Evolutionary conservation across 306 rosid species (phyloP), one percentile per base, ranked within the genome.

Genomic region (Lathyrus oleraceus): DNA sequence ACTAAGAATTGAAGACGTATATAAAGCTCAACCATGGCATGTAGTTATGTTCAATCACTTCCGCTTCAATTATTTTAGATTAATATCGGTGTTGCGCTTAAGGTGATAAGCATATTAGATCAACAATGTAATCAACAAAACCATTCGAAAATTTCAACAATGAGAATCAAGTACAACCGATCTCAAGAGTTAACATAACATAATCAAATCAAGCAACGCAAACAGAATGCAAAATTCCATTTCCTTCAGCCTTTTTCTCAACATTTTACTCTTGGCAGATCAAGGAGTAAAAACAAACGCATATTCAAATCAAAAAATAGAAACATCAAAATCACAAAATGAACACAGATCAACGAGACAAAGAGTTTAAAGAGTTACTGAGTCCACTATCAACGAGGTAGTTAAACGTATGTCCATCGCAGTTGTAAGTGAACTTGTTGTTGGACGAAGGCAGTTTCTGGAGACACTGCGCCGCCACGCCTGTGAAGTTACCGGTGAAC

Each of bases 351-450:
- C 84, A 44, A 27, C 58, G 44, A 38, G 61, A 56, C 30, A 23
- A 43, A 6, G 49, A 65, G 42, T 40, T 21, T 27, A 74, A 52
- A 44, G 7, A 39, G 27, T 79, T 87, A 92, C 96, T 87, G 85
- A 92, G 89, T 85, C 96, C 97, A 52, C 84, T 81, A 64, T 92
- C 95, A 69, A 89, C 91, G 71, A 89, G 97, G 77, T 79, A 92
- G 84, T 92, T 92, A 87, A 92, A 92, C 81, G 97, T 92, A 80
- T 92, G 96, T 10, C 89, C 96, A 19, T 92, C 96, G 81, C 97
- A 92, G 83, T 87, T 89, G 89, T 91, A 91, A 30, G 94, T 89
- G 86, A 91, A 91, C 85, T 76, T 89, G 78, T 87, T 89, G 70
- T 84, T 89, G 17, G 92, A 79, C 38, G 95, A 79, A 54, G 96